A percentile compares a stretch with the other conserved stretches of the same genome.
phyloP scores from a whole-genome alignment of 2,329 filamentous ascomycete species.

The Penicillium sp. region DNA sequence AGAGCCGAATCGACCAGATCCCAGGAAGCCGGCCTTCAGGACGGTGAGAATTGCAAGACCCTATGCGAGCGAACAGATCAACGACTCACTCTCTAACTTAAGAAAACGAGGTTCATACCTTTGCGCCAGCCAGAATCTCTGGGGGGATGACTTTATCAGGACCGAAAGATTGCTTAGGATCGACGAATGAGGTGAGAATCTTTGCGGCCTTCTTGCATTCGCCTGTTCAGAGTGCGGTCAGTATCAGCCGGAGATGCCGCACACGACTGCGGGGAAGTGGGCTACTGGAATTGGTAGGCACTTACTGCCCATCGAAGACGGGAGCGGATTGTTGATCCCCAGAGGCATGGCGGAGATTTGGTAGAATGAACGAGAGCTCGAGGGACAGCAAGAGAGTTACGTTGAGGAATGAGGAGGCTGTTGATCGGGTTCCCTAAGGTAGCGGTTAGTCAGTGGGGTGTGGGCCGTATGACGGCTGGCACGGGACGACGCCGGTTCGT shows the following conservation, averaged over 20 bases:
- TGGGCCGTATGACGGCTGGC: conserved; percentile 26
- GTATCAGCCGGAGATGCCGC: conserved; percentile 35
- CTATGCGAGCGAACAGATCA: conserved; percentile 27
- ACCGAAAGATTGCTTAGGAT: conserved; percentile 88
- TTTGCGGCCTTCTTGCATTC: conserved; percentile 98
- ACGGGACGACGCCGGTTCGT: conserved; percentile 21
- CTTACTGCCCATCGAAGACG: conserved; percentile 51
- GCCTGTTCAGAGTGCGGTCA: conserved; percentile 56
- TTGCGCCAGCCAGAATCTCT: conserved; percentile 83
- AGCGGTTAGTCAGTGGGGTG: conserved; percentile 26
- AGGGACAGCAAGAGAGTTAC: conserved; percentile 1
- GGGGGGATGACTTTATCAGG: conserved; percentile 98
- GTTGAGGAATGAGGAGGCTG: conserved; percentile 6
- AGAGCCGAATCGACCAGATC: conserved; percentile 53
- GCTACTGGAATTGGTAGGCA: conserved; percentile 18
- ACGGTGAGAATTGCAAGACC: conserved; percentile 53
- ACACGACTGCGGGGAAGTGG: conserved; percentile 35
- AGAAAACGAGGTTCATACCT: conserved; percentile 57
- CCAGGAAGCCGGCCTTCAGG: conserved; percentile 53
- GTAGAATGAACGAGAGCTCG: conserved; percentile 2
- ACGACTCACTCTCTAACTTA: conserved; percentile 5
- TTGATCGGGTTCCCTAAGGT: conserved; percentile 14
- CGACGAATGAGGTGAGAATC: conserved; percentile 92
- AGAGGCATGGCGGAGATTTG: conserved; percentile 38
- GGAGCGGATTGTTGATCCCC: conserved; percentile 50